phyloP scores from a whole-genome alignment of 1,284 basidiomycete genomes.

The Chalciporus sp. region DNA sequence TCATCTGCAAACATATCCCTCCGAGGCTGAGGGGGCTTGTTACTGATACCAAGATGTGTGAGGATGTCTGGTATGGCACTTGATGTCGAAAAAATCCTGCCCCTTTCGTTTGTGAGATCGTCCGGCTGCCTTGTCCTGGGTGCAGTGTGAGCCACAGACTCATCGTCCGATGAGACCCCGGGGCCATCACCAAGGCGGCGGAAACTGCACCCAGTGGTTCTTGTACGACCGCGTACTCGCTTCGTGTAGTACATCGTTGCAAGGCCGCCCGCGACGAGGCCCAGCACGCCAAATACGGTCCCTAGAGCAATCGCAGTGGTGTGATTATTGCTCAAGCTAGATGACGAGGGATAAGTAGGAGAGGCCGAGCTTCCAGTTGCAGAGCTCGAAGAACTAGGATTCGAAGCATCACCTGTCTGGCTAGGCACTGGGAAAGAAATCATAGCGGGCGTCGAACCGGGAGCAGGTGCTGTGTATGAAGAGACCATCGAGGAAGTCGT shows the following conservation, averaged over 20 bases:
- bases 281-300: slow-evolving; percentile 55
- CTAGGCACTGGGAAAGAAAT: slow-evolving; percentile 28
- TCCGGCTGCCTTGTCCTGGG: slow-evolving; percentile 6
- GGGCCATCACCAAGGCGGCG: slow-evolving; percentile 20
- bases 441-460: slow-evolving; percentile 26
- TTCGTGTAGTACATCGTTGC: slow-evolving; percentile 46
- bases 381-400: slow-evolving; percentile 13
- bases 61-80: slow-evolving; percentile 20
- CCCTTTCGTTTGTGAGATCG: slow-evolving; percentile 3
- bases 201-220: slow-evolving; percentile 17
- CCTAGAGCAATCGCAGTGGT: slow-evolving; percentile 58
- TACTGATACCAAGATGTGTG: slow-evolving; percentile 25
- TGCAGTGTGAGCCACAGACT: slow-evolving; percentile 3
- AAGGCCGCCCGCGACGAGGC: slow-evolving; percentile 45
- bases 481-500: slow-evolving; percentile 32
- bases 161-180: slow-evolving; percentile 21
- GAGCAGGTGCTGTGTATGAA: slow-evolving; percentile 36
- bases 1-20: slow-evolving; percentile 79
- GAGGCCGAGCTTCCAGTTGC: slow-evolving; percentile 8
- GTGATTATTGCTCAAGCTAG: slow-evolving; percentile 22
- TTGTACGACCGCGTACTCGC: slow-evolving; percentile 14
- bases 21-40: slow-evolving; percentile 31
- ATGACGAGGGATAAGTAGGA: slow-evolving; percentile 10
- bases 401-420: slow-evolving; percentile 20
- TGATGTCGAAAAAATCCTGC: not conserved